These are phyloP conservation scores for Fusarium palustre DNA, from an alignment of 2,329 filamentous ascomycete genomes.

Conservation along the genomic window DNA sequence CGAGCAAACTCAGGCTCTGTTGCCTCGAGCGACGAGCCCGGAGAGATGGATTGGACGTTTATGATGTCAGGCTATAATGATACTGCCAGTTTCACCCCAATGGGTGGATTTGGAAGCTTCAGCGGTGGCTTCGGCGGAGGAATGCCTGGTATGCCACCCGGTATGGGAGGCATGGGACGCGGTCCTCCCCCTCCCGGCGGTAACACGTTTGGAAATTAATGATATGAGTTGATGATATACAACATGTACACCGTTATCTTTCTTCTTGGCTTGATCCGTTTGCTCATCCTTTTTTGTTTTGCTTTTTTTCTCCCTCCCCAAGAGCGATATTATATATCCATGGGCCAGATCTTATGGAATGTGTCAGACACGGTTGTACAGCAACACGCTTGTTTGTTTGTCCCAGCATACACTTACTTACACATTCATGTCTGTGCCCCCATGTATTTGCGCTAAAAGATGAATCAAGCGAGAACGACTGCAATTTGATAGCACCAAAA, in stretches of 20 bases:
- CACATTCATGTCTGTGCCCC: not conserved
- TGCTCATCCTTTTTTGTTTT: conserved; percentile 3
- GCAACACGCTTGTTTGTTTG: not conserved
- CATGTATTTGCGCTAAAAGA: not conserved
- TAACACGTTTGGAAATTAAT: conserved; percentile 46
- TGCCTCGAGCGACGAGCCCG: conserved; percentile 47
- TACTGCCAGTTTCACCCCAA: conserved; percentile 46
- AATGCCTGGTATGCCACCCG: conserved; percentile 39
- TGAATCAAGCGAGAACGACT: not conserved
- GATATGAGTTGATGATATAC: conserved; percentile 15
- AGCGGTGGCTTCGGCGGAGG: conserved; percentile 43
- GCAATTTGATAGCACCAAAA: not conserved
- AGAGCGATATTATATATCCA: not conserved
- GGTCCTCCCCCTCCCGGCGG: conserved; percentile 36
- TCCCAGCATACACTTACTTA: not conserved
- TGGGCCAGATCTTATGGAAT: not conserved
- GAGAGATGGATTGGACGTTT: conserved; percentile 63
- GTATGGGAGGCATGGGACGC: conserved; percentile 36
- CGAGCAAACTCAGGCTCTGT: conserved; percentile 34
- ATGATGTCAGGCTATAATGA: conserved; percentile 59
- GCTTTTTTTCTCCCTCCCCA: not conserved
- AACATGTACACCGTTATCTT: not conserved
- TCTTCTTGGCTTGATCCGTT: not conserved
- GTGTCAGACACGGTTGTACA: not conserved
- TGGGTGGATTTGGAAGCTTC: conserved; percentile 49